Base-by-base conservation (phyloP, 257 asterid species). In the Marsdenia floribunda region DNA sequence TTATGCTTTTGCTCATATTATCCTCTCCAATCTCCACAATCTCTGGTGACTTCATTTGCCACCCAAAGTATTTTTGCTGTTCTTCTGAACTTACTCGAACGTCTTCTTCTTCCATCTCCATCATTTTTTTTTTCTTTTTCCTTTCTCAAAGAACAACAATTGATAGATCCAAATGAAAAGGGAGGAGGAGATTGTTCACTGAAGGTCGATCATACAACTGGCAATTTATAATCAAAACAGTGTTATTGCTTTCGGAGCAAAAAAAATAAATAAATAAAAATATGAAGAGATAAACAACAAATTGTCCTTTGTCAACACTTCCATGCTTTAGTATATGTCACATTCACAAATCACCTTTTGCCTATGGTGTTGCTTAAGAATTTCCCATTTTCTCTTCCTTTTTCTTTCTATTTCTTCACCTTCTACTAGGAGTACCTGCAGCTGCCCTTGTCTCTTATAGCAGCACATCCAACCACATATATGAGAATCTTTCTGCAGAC, bases 21-120 rank as follows among this genome's bases (percentile, higher is more conserved):
- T 87, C 96, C 46, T 90, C 96, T n/a, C 57, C 85, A 46, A 90
- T 77, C 87, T 92, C 96, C 9, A 85, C 89, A 9, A 92, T 92
- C 75, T 92, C 96, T n/a, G 91, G 87, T 8, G 94, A 88, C 67
- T 76, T 69, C 2, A 83, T 75, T 72, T 75, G 21, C 76, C 68
- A 54, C 12, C n/a, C n/a, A 35, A 49, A 46, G 49, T 61, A 47
- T 55, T 29, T 29, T 29, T 22, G 49, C 52, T 0, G 8, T 67
- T 55, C 74, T 44, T 68, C 11, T 24, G 40, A 12, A 35, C 46
- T 58, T 29, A 33, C 65, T 47, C 21, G 70, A 53, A 26, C 40
- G 11, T 26, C 47, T 54, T 68, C 73, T 54, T 68, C 68, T 54
- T 75, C 78, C 73, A 50, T 75, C 67, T n/a, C 58, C 29, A 33